phyloP scores from a whole-genome alignment of 805 yeast genomes.

The Yarrowia sp. region DNA sequence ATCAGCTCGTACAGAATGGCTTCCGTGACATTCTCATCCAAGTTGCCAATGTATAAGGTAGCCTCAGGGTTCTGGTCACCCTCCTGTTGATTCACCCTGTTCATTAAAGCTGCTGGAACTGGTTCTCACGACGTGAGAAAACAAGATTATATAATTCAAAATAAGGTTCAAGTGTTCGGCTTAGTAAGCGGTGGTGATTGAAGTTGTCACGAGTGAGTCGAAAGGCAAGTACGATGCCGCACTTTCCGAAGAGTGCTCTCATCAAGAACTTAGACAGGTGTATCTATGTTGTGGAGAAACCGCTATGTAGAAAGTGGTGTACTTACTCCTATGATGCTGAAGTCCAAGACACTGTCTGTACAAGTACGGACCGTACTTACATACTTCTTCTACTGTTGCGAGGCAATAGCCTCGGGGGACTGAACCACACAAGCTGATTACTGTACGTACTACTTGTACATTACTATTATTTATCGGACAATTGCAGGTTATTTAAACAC shows the following conservation, averaged over 20 bases:
- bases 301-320: too few relatives aligned
- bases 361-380: too few relatives aligned
- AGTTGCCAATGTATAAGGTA: constrained; percentile 80
- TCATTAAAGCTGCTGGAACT: constrained; percentile 13
- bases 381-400: too few relatives aligned
- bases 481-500: neutral
- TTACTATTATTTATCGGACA: neutral
- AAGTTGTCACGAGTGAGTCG: too few relatives aligned
- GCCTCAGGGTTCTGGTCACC: constrained; percentile 64
- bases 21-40: constrained; percentile 79
- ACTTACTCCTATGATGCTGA: too few relatives aligned
- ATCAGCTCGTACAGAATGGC: constrained; percentile 78
- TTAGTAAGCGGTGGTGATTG: neutral
- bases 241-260: too few relatives aligned
- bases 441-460: neutral
- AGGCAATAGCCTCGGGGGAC: too few relatives aligned
- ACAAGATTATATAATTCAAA: neutral
- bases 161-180: neutral
- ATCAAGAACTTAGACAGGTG: too few relatives aligned
- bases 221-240: too few relatives aligned
- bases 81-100: constrained; percentile 46
- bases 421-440: too few relatives aligned
- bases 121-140: neutral
- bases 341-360: too few relatives aligned
- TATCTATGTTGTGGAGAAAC: too few relatives aligned